Conservation (phyloP, 2,329 filamentous ascomycete genomes). For the Diaporthe velutina region DNA sequence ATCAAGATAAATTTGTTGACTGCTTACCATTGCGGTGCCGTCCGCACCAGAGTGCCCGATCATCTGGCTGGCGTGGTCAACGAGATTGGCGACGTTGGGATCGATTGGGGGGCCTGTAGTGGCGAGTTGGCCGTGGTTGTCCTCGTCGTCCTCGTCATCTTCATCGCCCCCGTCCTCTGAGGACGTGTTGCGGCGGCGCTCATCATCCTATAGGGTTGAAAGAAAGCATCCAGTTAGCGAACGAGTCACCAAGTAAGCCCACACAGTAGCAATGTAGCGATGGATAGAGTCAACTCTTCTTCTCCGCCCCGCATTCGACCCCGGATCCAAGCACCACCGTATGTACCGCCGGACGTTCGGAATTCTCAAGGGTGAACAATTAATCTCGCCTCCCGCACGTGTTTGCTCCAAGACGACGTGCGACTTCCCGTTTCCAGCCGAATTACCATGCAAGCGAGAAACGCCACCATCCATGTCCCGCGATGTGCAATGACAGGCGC, state of each 20-base stretch:
- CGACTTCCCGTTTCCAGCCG: conserved; percentile 17
- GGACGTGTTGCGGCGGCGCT: conserved; percentile 6
- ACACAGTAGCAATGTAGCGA: conserved; percentile 6
- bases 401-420: background rate
- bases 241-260: conserved; percentile 19
- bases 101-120: background rate
- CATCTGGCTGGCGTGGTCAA: background rate
- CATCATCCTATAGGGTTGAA: background rate
- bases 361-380: conserved; percentile 28
- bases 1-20: too few relatives aligned
- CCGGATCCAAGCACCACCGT: background rate
- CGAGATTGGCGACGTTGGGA: background rate
- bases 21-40: background rate
- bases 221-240: conserved; percentile 29
- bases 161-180: conserved; percentile 4
- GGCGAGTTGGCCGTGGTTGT: background rate
- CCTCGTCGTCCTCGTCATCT: background rate
- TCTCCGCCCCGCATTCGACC: conserved; percentile 29
- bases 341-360: conserved; percentile 10
- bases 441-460: conserved; percentile 28
- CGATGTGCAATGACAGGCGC: background rate
- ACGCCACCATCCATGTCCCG: conserved; percentile 2
- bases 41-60: background rate
- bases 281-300: conserved; percentile 33
- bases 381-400: conserved; percentile 29